Evolutionary conservation across 2,329 filamentous ascomycete genomes (phyloP).

Genomic region (Graphium sp.): DNA sequence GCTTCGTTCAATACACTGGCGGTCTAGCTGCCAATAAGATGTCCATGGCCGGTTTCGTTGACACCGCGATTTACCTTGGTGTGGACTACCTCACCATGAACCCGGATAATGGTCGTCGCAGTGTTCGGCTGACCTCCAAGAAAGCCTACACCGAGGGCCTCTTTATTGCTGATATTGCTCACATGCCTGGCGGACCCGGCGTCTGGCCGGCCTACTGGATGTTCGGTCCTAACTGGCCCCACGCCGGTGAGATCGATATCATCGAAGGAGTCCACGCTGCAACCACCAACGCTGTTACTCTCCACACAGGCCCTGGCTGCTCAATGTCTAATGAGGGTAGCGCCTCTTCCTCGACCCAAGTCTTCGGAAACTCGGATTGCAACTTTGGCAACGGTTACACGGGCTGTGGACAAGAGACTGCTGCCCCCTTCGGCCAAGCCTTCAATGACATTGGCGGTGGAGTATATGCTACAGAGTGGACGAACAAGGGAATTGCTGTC

Average conservation of each 20-base stretch:
- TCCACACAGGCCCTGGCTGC: conserved; percentile 51
- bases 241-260: conserved; percentile 60
- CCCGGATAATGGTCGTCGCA: conserved; percentile 43
- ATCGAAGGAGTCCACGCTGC: conserved; percentile 60
- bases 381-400: conserved; percentile 29
- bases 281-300: conserved; percentile 40
- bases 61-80: conserved; percentile 47
- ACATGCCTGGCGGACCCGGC: conserved; percentile 58
- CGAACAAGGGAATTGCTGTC: conserved; percentile 49
- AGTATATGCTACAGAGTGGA: conserved; percentile 66
- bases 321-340: conserved; percentile 32
- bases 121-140: conserved; percentile 52
- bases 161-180: conserved; percentile 54
- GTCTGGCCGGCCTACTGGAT: conserved; percentile 63
- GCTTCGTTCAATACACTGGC: conserved; percentile 55
- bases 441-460: conserved; percentile 59
- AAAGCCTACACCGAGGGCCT: conserved; percentile 52
- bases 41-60: conserved; percentile 39
- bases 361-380: conserved; percentile 36
- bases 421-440: conserved; percentile 42
- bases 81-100: conserved; percentile 45
- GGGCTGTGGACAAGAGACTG: conserved; percentile 42
- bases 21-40: conserved; percentile 36
- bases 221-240: conserved; percentile 54
- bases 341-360: conserved; percentile 23